These are phyloP conservation scores for Penicillium crystallinum DNA, from an alignment of 495 filamentous ascomycete genomes.

Conservation along the genomic window DNA sequence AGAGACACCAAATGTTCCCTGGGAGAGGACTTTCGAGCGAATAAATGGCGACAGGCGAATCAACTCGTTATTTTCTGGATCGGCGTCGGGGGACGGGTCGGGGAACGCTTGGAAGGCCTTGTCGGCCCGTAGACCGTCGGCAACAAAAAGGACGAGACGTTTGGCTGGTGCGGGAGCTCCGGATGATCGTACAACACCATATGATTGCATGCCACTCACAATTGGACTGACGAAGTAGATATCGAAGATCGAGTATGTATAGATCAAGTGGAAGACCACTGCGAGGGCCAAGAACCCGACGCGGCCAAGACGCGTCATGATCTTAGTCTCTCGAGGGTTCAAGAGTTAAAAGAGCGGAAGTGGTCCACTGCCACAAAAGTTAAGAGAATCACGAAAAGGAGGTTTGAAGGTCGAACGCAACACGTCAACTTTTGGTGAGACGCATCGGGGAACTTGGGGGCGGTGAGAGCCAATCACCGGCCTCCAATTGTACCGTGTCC, in stretches of 20 bases:
- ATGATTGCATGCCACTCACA: conserved; percentile 88
- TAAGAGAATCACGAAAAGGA: conserved; percentile 17
- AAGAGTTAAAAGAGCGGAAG: conserved; percentile 15
- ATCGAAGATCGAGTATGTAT: conserved; percentile 96
- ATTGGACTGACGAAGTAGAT: conserved; percentile 99
- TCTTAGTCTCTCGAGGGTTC: conserved; percentile 13
- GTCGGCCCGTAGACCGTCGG: conserved; percentile 96
- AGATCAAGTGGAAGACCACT: conserved; percentile 88
- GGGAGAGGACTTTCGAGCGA: conserved; percentile 75
- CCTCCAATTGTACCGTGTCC: conserved; percentile 13
- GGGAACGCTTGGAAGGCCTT: conserved; percentile 95
- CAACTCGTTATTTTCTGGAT: conserved; percentile 46
- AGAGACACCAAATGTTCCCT: conserved; percentile 98
- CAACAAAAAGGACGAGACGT: conserved; percentile 89
- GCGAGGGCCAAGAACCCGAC: conserved; percentile 88
- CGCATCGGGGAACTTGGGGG: conserved; percentile 22
- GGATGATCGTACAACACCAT: conserved; percentile 58
- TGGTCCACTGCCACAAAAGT: conserved; percentile 14
- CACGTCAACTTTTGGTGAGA: conserved; percentile 7
- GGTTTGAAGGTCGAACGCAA: conserved; percentile 8
- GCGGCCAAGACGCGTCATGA: conserved; percentile 77
- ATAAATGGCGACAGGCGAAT: conserved; percentile 89
- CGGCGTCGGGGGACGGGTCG: conserved; percentile 71
- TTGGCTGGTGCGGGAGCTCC: conserved; percentile 72
- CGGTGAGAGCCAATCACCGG: conserved; percentile 32